phyloP scores from a whole-genome alignment of 2,329 filamentous ascomycete species.

The Alternaria longipes region DNA sequence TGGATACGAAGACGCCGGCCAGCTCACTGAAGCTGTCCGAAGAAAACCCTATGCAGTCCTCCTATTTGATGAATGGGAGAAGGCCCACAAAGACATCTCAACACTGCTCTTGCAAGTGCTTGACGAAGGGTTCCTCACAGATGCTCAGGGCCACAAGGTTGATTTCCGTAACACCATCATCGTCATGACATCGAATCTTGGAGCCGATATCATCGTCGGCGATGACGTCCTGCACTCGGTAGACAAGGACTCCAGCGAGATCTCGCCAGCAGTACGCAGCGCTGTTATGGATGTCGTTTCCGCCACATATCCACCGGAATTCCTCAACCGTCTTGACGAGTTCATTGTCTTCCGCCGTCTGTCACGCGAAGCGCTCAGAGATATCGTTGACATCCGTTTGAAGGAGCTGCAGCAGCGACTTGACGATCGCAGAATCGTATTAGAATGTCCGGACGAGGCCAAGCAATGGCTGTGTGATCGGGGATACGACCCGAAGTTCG shows the following conservation, averaged over 20 bases:
- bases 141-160: conserved; percentile 94
- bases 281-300: conserved; percentile 91
- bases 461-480: conserved; percentile 87
- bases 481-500: conserved; percentile 91
- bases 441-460: conserved; percentile 75
- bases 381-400: conserved; percentile 93
- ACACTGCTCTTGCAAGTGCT: conserved; percentile 91
- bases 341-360: conserved; percentile 96
- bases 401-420: conserved; percentile 83
- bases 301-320: conserved; percentile 82
- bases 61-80: conserved; percentile 97
- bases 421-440: conserved; percentile 82
- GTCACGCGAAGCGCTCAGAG: conserved; percentile 77
- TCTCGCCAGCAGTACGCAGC: conserved; percentile 76
- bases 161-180: conserved; percentile 98
- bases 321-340: conserved; percentile 94
- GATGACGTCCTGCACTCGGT: conserved; percentile 72
- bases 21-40: conserved; percentile 93
- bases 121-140: conserved; percentile 94
- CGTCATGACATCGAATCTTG: conserved; percentile 93
- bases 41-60: conserved; percentile 95
- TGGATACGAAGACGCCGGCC: conserved; percentile 95
- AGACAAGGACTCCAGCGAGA: conserved; percentile 65
- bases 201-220: conserved; percentile 87
- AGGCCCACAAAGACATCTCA: conserved; percentile 94